Evolutionary conservation across 768 basidiomycete genomes (phyloP).

Genomic region (Tremella fuciformis): DNA sequence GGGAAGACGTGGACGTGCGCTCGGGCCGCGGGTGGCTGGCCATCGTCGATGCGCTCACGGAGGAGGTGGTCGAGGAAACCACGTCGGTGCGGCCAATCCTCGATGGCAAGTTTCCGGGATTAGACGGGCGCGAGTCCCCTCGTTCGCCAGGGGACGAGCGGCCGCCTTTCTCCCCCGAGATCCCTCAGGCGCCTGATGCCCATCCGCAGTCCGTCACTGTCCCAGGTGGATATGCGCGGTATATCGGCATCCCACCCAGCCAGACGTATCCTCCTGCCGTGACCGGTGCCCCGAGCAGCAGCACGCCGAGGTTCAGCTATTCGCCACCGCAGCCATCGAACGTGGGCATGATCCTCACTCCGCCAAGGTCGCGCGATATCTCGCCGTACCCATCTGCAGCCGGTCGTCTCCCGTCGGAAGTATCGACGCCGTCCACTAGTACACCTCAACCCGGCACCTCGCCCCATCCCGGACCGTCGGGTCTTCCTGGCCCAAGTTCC

Average conservation of each 20-base stretch:
- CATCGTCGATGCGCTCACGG: constrained; percentile 48
- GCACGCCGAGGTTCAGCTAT: constrained; percentile 16
- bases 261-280: constrained; percentile 11
- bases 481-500: not conserved
- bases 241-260: constrained; percentile 9
- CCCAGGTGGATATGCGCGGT: constrained; percentile 11
- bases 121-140: constrained; percentile 2
- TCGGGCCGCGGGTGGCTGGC: constrained; percentile 49
- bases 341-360: constrained; percentile 35
- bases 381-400: not conserved
- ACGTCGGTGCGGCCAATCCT: not conserved
- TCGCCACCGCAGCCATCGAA: constrained; percentile 36
- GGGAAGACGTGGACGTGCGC: constrained; percentile 48
- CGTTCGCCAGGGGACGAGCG: not conserved
- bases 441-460: no score
- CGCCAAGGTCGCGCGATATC: constrained; percentile 30
- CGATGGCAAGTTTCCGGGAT: not conserved
- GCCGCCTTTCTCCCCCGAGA: not conserved
- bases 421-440: no score
- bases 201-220: constrained; percentile 14
- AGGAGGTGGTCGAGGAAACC: constrained; percentile 38
- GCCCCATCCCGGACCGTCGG: no score
- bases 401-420: no score
- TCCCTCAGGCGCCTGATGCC: constrained; percentile 6
- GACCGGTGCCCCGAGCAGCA: not conserved